phyloP scores from a whole-genome alignment of 768 basidiomycete genomes.

The Leccinum uliginosum region DNA sequence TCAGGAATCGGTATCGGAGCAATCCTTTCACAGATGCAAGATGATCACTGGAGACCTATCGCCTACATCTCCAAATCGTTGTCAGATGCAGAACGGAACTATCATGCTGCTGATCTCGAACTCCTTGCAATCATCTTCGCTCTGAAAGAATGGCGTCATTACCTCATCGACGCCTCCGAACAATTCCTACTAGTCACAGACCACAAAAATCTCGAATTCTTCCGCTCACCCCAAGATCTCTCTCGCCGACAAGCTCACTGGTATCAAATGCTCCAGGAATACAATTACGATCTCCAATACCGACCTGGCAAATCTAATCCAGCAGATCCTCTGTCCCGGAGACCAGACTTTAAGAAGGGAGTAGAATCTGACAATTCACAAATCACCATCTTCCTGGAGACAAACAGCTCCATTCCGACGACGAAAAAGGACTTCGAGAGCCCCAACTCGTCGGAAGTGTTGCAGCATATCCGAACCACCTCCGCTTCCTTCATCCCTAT shows the following conservation, averaged over 20 bases:
- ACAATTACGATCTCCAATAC: no score
- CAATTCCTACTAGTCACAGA: conserved; percentile 28
- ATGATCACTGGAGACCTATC: not conserved
- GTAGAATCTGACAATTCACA: not conserved
- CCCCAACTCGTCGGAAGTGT: no score
- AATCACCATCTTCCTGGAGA: no score
- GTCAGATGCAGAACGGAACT: not conserved
- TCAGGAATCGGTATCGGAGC: not conserved
- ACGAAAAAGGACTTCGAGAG: no score
- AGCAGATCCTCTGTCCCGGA: not conserved
- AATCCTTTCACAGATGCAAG: not conserved
- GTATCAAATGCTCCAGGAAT: not conserved
- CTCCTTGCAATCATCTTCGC: not conserved
- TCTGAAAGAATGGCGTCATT: conserved; percentile 2
- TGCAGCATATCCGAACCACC: no score
- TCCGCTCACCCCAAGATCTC: not conserved
- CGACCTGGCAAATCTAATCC: not conserved
- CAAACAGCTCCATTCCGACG: no score
- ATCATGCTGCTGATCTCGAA: not conserved
- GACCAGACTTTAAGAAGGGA: not conserved
- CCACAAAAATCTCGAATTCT: conserved; percentile 42
- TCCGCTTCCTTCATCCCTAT: not conserved
- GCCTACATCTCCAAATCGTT: not conserved
- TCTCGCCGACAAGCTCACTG: not conserved
- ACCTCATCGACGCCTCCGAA: not conserved